A percentile compares a stretch with the other conserved stretches of the same genome.
These are phyloP conservation scores for Groenewaldozyma salmanticensis DNA, from an alignment of 805 yeast genomes.

Conservation along the genomic window DNA sequence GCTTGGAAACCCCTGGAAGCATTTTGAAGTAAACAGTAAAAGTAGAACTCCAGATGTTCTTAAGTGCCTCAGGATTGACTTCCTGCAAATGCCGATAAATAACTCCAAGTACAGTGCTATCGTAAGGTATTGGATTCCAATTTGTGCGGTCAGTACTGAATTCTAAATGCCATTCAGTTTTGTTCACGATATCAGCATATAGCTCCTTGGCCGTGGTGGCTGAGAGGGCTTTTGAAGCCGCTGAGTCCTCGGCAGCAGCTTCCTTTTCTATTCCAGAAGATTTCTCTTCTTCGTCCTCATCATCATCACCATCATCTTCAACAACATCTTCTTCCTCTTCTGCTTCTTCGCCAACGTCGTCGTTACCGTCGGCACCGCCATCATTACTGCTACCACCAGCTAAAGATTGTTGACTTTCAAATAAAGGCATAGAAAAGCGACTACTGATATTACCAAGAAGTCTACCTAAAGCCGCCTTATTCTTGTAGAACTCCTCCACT, in stretches of 20 bases:
- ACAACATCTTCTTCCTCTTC: conserved; percentile 11
- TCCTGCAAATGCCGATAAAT: conserved; percentile 24
- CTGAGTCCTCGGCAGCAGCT: conserved; percentile 3
- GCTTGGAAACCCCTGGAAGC: conserved; percentile 12
- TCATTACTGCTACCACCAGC: conserved; percentile 8
- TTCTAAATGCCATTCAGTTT: conserved; percentile 36
- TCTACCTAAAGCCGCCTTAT: conserved; percentile 22
- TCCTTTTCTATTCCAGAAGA: conserved; percentile 9
- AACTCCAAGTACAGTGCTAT: conserved; percentile 70
- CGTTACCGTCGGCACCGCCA: conserved; percentile 7
- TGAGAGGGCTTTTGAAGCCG: neutral
- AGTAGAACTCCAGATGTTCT: conserved; percentile 43
- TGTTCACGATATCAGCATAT: conserved; percentile 5
- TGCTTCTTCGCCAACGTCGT: conserved; percentile 10
- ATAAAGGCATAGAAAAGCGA: conserved; percentile 1
- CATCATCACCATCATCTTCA: conserved; percentile 15
- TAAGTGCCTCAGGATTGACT: conserved; percentile 7
- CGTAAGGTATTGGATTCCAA: conserved; percentile 49
- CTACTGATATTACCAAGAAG: conserved; percentile 1
- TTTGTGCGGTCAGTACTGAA: conserved; percentile 37
- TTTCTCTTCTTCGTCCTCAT: conserved; percentile 10
- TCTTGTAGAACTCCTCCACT: conserved; percentile 36
- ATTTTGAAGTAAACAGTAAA: conserved; percentile 42
- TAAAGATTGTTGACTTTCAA: conserved; percentile 1
- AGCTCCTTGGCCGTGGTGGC: neutral